phyloP scores from a whole-genome alignment of 495 filamentous ascomycete genomes.

The Astrocystis sublimbata region DNA sequence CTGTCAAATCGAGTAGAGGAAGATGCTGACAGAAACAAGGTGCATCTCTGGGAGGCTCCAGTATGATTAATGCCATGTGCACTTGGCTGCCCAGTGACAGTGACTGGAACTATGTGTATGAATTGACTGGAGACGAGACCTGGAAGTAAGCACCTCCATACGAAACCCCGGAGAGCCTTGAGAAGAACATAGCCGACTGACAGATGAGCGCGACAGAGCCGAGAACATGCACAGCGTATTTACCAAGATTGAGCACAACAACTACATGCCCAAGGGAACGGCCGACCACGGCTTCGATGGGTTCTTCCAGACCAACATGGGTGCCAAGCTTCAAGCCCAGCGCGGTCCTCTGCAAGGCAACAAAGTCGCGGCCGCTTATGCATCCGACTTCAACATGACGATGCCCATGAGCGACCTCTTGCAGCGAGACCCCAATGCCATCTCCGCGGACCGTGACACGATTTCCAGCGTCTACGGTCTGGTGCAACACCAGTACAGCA shows the following conservation, averaged over 20 bases:
- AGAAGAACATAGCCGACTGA: not conserved
- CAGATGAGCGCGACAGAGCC: conserved; percentile 19
- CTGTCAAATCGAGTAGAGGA: not conserved
- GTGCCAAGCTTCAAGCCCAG: conserved; percentile 29
- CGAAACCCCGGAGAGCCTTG: too few relatives aligned
- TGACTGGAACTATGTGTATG: conserved; percentile 38
- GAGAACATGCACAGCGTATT: conserved; percentile 41
- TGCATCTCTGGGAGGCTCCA: conserved; percentile 37
- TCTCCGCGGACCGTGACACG: conserved; percentile 33
- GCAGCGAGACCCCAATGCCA: conserved; percentile 37
- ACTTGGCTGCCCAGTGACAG: conserved; percentile 37
- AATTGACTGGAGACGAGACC: conserved; percentile 36
- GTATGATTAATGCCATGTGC: conserved; percentile 42
- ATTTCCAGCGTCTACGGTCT: conserved; percentile 37
- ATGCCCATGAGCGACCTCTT: conserved; percentile 31
- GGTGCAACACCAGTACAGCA: conserved; percentile 34
- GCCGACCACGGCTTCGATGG: conserved; percentile 36
- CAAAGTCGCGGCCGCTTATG: conserved; percentile 36
- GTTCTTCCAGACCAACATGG: conserved; percentile 41
- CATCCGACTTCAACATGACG: conserved; percentile 24
- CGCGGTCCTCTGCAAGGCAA: conserved; percentile 29
- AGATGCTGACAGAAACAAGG: conserved; percentile 12
- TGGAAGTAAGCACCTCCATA: conserved; percentile 36
- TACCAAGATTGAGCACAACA: conserved; percentile 38
- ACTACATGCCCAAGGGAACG: conserved; percentile 30